These are phyloP conservation scores for Fragaria vesca DNA, from an alignment of 306 rosid species.

Conservation along the genomic window DNA sequence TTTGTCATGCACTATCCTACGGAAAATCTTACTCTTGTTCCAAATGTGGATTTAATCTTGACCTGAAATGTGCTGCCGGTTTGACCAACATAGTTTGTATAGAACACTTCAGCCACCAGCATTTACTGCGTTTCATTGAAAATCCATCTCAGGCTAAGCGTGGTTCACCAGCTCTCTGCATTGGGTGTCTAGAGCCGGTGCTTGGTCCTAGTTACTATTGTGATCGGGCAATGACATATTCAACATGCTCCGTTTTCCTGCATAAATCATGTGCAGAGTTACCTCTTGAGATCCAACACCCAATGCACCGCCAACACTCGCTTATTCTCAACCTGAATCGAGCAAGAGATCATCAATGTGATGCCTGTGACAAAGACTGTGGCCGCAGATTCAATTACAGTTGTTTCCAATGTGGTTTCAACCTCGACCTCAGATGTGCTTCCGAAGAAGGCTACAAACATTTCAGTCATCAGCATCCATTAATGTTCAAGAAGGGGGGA, in stretches of 20 bases:
- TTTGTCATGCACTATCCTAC: neutral
- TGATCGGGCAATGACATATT: no score
- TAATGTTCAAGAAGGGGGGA: neutral
- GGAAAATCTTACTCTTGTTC: neutral
- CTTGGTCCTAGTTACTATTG: neutral
- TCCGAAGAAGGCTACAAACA: constrained; percentile 21
- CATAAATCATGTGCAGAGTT: neutral
- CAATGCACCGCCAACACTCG: neutral
- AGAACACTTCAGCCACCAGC: neutral
- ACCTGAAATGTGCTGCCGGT: neutral
- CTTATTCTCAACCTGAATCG: neutral
- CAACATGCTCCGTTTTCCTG: neutral
- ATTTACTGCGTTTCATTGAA: neutral
- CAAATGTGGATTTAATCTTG: neutral
- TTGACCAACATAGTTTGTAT: neutral
- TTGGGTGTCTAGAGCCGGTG: neutral
- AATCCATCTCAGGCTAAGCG: neutral
- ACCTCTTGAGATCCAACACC: neutral
- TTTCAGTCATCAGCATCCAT: neutral
- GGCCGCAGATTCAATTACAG: neutral
- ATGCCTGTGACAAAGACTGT: neutral
- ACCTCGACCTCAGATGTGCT: neutral
- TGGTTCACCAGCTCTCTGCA: neutral
- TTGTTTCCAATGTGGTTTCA: neutral
- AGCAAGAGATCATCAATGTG: neutral